Conservation (phyloP, 345 rosid species). For the Citrus sp. region DNA sequence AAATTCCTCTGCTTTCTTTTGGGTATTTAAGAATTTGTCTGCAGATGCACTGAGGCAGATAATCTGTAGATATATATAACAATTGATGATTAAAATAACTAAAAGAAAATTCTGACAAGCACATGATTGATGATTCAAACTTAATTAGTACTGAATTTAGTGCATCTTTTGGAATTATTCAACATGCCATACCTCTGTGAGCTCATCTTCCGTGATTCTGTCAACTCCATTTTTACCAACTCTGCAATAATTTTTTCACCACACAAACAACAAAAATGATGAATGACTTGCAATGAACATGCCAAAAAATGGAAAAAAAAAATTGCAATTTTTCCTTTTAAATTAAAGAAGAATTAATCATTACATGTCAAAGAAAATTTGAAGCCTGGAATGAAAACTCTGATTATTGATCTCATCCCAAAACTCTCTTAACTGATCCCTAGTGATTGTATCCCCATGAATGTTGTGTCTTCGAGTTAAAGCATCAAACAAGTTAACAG, state of each 20-base stretch:
- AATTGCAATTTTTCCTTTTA: too few species aligned
- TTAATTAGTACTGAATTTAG: too few species aligned
- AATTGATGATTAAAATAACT: too few species aligned
- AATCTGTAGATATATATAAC: slow-evolving; percentile 36
- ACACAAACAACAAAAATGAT: not conserved
- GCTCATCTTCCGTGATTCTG: slow-evolving; percentile 54
- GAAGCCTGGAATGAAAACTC: slow-evolving; percentile 56
- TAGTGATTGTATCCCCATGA: slow-evolving; percentile 43
- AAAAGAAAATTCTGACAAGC: slow-evolving; percentile 2
- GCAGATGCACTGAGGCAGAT: slow-evolving; percentile 76
- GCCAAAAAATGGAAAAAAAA: too few species aligned
- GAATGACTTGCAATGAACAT: too few species aligned
- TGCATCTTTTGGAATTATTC: not conserved
- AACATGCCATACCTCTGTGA: slow-evolving; percentile 43
- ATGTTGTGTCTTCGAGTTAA: slow-evolving; percentile 56
- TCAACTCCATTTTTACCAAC: slow-evolving; percentile 87
- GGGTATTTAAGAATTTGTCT: slow-evolving; percentile 54
- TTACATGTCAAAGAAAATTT: slow-evolving; percentile 73
- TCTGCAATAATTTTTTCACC: slow-evolving; percentile 36
- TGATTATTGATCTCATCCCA: slow-evolving; percentile 74
- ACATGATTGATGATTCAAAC: not conserved
- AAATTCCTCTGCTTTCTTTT: slow-evolving; percentile 74
- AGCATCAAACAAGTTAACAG: slow-evolving; percentile 59
- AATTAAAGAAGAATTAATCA: too few species aligned
- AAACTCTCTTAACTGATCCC: slow-evolving; percentile 48